Percentiles rank a stretch among this genome's conserved stretches.
Conservation (phyloP, 2,329 filamentous ascomycete genomes). For the Fusarium avenaceum region DNA sequence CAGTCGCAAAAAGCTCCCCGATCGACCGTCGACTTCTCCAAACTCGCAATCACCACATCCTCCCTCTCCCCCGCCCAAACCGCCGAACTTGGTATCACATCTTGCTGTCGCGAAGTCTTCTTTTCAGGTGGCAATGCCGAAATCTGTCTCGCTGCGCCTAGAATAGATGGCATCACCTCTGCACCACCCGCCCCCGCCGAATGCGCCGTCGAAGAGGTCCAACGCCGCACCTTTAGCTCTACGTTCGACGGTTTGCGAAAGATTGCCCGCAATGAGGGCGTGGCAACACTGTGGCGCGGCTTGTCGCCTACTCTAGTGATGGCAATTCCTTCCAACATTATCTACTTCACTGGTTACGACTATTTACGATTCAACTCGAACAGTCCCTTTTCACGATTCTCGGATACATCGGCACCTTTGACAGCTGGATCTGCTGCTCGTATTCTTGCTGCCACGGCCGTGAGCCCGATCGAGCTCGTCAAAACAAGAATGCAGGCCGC, state of each 20-base stretch:
- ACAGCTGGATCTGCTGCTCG: constrained; percentile 84
- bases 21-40: constrained; percentile 67
- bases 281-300: constrained; percentile 89
- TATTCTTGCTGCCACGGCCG: constrained; percentile 82
- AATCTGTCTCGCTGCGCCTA: constrained; percentile 80
- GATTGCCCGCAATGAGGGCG: constrained; percentile 92
- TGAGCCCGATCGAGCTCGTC: constrained; percentile 94
- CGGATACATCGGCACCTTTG: constrained; percentile 82
- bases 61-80: constrained; percentile 78
- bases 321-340: constrained; percentile 95
- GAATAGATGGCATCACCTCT: constrained; percentile 59
- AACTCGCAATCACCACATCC: constrained; percentile 67
- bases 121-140: constrained; percentile 90
- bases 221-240: constrained; percentile 86
- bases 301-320: constrained; percentile 94
- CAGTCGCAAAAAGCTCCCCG: constrained; percentile 79
- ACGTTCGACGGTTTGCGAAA: constrained; percentile 93
- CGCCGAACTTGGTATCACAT: constrained; percentile 87
- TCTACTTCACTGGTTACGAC: constrained; percentile 98
- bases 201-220: constrained; percentile 89
- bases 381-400: constrained; percentile 77
- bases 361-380: constrained; percentile 82
- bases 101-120: constrained; percentile 97
- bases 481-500: constrained; percentile 91
- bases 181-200: constrained; percentile 66